Evolutionary conservation across 306 rosid species (phyloP).

Genomic region (Sicyos baderoa): DNA sequence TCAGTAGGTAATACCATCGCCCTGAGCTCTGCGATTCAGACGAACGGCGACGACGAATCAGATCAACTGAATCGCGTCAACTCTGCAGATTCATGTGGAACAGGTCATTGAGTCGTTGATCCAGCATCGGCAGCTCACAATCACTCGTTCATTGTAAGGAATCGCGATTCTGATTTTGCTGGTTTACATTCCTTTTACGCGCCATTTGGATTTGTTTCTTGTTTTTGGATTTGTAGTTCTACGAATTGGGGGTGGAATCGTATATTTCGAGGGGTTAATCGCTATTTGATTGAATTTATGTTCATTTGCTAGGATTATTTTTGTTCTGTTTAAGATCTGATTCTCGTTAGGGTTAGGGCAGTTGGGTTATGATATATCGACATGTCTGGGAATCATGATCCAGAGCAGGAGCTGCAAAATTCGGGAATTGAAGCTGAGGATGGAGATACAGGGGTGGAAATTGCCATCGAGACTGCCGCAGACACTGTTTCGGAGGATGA

Average conservation of each 20-base stretch:
- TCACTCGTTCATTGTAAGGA: not conserved
- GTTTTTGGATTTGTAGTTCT: not conserved
- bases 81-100: not conserved
- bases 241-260: not conserved
- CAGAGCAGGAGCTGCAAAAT: slow-evolving; percentile 22
- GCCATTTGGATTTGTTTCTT: slow-evolving; percentile 12
- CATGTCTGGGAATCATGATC: slow-evolving; percentile 51
- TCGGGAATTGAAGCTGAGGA: slow-evolving; percentile 19
- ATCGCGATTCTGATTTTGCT: not conserved
- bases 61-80: not conserved
- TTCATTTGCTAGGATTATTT: not conserved
- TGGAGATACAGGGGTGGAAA: slow-evolving; percentile 16
- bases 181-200: not conserved
- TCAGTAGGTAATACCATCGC: not conserved
- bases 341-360: slow-evolving; percentile 20
- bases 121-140: not conserved
- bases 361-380: slow-evolving; percentile 36
- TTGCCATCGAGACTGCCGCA: slow-evolving; percentile 15
- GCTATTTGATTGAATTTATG: not conserved
- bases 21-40: slow-evolving; percentile 1
- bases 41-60: not conserved
- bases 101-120: not conserved
- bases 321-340: slow-evolving; percentile 2
- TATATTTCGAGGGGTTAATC: not conserved
- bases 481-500: slow-evolving; percentile 10